These are phyloP conservation scores for Elaeis oleifera DNA, from an alignment of 202 grass and related monocot species.

Conservation along the genomic window DNA sequence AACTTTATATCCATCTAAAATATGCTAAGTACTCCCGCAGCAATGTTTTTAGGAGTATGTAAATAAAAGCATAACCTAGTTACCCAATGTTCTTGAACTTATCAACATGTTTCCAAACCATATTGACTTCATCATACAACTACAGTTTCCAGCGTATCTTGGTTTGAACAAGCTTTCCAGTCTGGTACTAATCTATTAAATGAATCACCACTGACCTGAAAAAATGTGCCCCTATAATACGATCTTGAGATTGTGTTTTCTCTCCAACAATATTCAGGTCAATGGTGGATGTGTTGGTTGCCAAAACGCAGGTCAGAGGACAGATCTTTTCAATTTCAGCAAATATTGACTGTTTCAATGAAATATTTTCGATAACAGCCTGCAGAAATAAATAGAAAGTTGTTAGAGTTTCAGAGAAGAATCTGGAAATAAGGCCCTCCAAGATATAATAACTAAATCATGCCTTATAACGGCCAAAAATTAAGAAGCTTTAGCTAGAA, in stretches of 20 bases:
- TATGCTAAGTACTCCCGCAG: too few relatives aligned
- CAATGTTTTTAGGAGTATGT: too few relatives aligned
- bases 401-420: conserved; percentile 5
- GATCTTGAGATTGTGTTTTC: conserved; percentile 73
- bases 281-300: conserved; percentile 96
- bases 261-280: conserved; percentile 82
- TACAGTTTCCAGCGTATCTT: too few relatives aligned
- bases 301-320: conserved; percentile 81
- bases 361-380: conserved; percentile 93
- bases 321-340: conserved; percentile 79
- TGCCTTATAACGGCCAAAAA: too few relatives aligned
- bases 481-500: too few relatives aligned
- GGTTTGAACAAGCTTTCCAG: too few relatives aligned
- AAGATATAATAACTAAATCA: too few relatives aligned
- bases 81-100: too few relatives aligned
- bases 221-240: conserved; percentile 94
- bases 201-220: conserved; percentile 57
- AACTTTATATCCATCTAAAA: too few relatives aligned
- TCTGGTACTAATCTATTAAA: background rate
- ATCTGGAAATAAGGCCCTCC: background rate
- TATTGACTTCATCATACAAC: too few relatives aligned
- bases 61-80: too few relatives aligned
- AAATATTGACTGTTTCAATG: conserved; percentile 98
- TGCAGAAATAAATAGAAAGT: conserved; percentile 30
- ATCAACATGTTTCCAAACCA: too few relatives aligned